Evolutionary conservation across 441 rosid genomes (phyloP).

Genomic region (Croton setiger): DNA sequence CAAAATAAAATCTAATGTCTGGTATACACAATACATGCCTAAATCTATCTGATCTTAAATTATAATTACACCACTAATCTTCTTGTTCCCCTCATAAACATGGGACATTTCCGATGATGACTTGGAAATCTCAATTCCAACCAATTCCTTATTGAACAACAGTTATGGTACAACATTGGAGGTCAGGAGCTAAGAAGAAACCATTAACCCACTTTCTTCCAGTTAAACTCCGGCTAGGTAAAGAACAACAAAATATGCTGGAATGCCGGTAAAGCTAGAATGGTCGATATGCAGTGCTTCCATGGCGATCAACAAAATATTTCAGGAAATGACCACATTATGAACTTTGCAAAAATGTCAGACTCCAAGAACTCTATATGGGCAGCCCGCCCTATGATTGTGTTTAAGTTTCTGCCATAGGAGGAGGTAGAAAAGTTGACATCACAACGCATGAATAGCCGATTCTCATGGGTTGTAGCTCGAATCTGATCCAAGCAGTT

Average conservation of each 20-base stretch:
- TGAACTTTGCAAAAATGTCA: slow-evolving; percentile 69
- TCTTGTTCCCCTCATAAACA: not conserved
- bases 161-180: not conserved
- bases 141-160: not conserved
- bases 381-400: slow-evolving; percentile 86
- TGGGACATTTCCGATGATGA: not conserved
- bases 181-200: not conserved
- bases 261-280: not conserved
- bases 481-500: slow-evolving; percentile 83
- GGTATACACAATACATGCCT: not conserved
- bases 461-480: slow-evolving; percentile 54
- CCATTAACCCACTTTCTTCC: not conserved
- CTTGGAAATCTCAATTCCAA: not conserved
- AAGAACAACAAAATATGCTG: not conserved
- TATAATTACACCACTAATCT: not conserved
- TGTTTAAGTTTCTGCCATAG: slow-evolving; percentile 73
- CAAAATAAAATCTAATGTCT: too few species aligned
- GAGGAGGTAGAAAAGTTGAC: slow-evolving; percentile 67
- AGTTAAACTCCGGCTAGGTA: not conserved
- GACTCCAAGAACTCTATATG: slow-evolving; percentile 90
- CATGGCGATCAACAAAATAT: slow-evolving; percentile 41
- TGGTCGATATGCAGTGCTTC: not conserved
- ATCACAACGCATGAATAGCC: slow-evolving; percentile 83
- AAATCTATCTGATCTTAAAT: not conserved
- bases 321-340: slow-evolving; percentile 92